Base-by-base conservation (phyloP, 1,284 basidiomycete genomes). In the Cryptococcus jaspeensis region DNA sequence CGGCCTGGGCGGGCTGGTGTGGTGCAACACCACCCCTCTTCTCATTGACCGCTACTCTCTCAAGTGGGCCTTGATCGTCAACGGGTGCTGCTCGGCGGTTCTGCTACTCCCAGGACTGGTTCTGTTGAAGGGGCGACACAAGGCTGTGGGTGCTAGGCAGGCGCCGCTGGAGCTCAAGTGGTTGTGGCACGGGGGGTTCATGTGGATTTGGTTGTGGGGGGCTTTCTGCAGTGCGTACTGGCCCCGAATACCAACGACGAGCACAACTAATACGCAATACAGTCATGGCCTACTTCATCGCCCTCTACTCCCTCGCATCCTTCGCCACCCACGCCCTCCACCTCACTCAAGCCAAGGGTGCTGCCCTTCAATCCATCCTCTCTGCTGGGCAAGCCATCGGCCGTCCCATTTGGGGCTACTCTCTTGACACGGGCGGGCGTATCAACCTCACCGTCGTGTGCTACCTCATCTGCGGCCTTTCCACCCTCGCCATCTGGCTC, bases 301-400 rank as follows among this genome's bases (percentile, higher is more conserved):
- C 76, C n/a, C 67, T 80, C 49, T 79, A 76, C 62, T 75, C 79
- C 11, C 66, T 80, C 49, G 74, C 79, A 0, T 76, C 79, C 7
- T 80, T 72, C 63, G 74, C 78, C n/a, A 78, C 76, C 0, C 56
- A 66, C 53, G 79, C 67, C 0, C 66, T 80, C 5, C 70, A 72
- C 3, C 55, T 80, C 13, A 65, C 77, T 3, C 79, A 80, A 56
- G 67, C 69, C 23, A 69, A 79, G 59, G 79, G 75, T 41, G 75
- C 77, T 4, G 74, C 76, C 2, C 58, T 80, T 16, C 78, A 79
- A 58, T 75, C 77, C 20, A 74, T 80, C 56, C 67, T 80, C 2
- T 69, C 78, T 9, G 79, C 78, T 7, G 78, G 78, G 0, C 79
- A 80, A 63, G 74, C 79, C 65, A 62, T 80, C 35, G 79, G 79